Evolutionary conservation across 169 alveolate species (phyloP).

Genomic region (Babesia gibsoni): DNA sequence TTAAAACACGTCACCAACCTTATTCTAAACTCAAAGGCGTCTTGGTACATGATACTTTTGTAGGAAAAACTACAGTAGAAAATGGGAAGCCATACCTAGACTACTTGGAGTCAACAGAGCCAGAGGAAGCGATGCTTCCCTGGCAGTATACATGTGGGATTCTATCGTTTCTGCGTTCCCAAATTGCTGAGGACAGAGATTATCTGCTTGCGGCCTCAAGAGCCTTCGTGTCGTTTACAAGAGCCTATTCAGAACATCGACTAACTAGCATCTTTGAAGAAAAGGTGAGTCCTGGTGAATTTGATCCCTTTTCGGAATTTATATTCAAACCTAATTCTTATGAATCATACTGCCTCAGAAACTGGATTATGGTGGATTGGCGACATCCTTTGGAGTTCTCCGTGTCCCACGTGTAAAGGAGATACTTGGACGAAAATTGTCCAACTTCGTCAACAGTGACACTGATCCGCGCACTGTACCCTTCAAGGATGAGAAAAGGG

Average conservation of each 20-base stretch:
- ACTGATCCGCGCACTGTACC: slow-evolving; percentile 34
- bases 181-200: slow-evolving; percentile 12
- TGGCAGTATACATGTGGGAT: slow-evolving; percentile 35
- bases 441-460: slow-evolving; percentile 28
- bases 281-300: not conserved
- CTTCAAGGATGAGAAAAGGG: slow-evolving; percentile 36
- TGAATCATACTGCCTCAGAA: not conserved
- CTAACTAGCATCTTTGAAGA: slow-evolving; percentile 42
- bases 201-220: slow-evolving; percentile 36
- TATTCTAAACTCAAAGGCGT: not conserved
- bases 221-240: slow-evolving; percentile 90
- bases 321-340: not conserved
- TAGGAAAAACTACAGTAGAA: slow-evolving; percentile 6
- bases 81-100: slow-evolving; percentile 28
- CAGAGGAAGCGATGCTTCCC: slow-evolving; percentile 28
- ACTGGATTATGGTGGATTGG: slow-evolving; percentile 68
- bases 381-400: slow-evolving; percentile 86
- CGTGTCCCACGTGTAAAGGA: slow-evolving; percentile 92
- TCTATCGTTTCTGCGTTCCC: slow-evolving; percentile 31
- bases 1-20: not conserved
- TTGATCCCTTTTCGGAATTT: no score
- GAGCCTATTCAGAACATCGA: slow-evolving; percentile 74
- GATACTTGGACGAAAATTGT: slow-evolving; percentile 71
- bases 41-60: not conserved
- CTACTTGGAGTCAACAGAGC: slow-evolving; percentile 18